Percentiles rank a stretch among this genome's conserved stretches.
phyloP scores from a whole-genome alignment of 2,329 filamentous ascomycete genomes.

The Chrysoporthe deuterocubensis region DNA sequence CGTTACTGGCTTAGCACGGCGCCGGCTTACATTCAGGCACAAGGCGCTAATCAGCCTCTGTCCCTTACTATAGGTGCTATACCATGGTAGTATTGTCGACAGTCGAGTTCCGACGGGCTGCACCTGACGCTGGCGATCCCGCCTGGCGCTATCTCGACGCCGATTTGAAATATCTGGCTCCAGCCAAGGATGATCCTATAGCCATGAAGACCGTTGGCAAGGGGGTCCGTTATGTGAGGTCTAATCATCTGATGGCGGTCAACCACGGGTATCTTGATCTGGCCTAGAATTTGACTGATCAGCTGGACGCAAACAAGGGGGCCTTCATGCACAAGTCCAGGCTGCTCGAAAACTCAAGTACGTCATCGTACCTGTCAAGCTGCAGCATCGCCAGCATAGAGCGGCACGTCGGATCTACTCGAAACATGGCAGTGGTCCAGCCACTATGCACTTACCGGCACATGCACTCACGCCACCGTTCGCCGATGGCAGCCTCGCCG shows the following conservation, averaged over 20 bases:
- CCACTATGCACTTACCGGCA: background rate
- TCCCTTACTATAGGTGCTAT: background rate
- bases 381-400: background rate
- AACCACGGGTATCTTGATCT: background rate
- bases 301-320: background rate
- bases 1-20: conserved; percentile 4
- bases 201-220: background rate
- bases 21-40: conserved; percentile 1
- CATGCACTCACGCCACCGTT: background rate
- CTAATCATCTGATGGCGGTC: background rate
- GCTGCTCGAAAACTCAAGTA: background rate
- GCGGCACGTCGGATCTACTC: background rate
- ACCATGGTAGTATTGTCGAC: background rate
- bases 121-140: conserved; percentile 6
- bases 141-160: background rate
- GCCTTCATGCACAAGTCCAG: background rate
- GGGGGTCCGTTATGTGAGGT: background rate
- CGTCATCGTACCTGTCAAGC: background rate
- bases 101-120: background rate
- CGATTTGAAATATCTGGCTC: background rate
- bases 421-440: conserved; percentile 6
- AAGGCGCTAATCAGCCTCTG: background rate
- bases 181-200: background rate
- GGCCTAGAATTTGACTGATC: background rate
- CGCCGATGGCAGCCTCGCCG: conserved; percentile 34